Percentiles rank a stretch among this genome's conserved stretches.
These are phyloP conservation scores for Aspergillus biplanus DNA, from an alignment of 495 filamentous ascomycete genomes.

Conservation along the genomic window DNA sequence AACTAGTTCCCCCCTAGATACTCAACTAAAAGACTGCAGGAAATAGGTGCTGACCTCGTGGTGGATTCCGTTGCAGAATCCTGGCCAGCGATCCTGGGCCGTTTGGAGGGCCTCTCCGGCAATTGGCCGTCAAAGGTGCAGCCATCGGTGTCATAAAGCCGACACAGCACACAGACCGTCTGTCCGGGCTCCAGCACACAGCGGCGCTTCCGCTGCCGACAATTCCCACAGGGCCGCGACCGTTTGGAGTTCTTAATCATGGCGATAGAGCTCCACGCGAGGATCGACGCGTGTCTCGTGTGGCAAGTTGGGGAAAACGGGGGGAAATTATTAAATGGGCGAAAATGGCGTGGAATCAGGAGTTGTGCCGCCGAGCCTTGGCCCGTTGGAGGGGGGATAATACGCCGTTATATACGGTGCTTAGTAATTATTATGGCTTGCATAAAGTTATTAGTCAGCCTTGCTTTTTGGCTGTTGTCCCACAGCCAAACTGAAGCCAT, in stretches of 20 bases:
- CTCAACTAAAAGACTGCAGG: background rate
- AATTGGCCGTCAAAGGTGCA: constrained; percentile 8
- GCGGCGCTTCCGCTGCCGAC: constrained; percentile 14
- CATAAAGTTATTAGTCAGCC: too few relatives aligned
- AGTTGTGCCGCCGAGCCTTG: too few relatives aligned
- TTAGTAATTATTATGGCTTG: too few relatives aligned
- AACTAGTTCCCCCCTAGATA: background rate
- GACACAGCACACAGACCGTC: constrained; percentile 12
- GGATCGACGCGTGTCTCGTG: too few relatives aligned
- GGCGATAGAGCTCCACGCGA: too few relatives aligned
- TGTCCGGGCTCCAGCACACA: constrained; percentile 11
- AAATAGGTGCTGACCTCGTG: background rate
- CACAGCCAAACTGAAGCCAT: too few relatives aligned
- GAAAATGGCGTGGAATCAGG: too few relatives aligned
- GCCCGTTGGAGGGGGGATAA: too few relatives aligned
- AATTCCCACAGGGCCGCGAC: constrained; percentile 13
- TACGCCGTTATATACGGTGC: too few relatives aligned
- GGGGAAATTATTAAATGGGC: too few relatives aligned
- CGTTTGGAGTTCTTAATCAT: constrained; percentile 5
- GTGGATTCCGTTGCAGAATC: background rate
- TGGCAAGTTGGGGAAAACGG: too few relatives aligned
- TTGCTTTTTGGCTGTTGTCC: too few relatives aligned
- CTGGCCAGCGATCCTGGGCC: background rate
- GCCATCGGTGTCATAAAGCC: constrained; percentile 6
- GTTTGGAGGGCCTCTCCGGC: constrained; percentile 8